Evolutionary conservation across 2,329 filamentous ascomycete species (phyloP), one percentile per base, ranked within the genome.

Genomic region (Epichloe gansuensis): DNA sequence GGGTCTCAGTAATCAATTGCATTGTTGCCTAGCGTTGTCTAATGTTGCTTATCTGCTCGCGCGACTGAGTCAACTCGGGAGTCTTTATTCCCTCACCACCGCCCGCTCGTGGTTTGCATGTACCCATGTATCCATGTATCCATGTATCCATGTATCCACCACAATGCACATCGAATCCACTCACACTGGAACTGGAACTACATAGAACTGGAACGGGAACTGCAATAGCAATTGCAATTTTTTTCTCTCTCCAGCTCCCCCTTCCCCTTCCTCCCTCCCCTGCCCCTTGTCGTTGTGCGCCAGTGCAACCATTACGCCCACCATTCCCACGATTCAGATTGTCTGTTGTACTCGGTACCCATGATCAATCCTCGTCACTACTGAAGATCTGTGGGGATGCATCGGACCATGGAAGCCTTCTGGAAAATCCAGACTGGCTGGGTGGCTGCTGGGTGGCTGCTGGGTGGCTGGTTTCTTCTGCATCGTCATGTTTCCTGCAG

Each of bases 371-470:
- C 2, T 28, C 2, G 25, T 28, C 25, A 7, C 25, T 3, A 28
- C 25, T 43, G 7, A 1, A 44, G 21, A 28, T 23, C 28, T 23
- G 9, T 8, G 13, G 17, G 17, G 17, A 45, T 31, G 11, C 23
- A 38, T 47, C 45, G 45, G 25, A n/a, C 28, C 48, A 28, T 44
- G 25, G 48, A 50, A 45, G 28, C 15, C 48, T 50, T 50, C 48
- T 50, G 31, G 48, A 50, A 50, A 50, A 45, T 13, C 12, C 9
- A 25, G 21, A 23, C 17, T 21, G 17, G 17, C 17, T 2, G 17
- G 17, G 17, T 21, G 17, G 17, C 17, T 21, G 17, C 17, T 21
- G 17, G 17, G 17, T 21, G 17, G 17, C 17, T 21, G 17, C 17
- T 21, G 17, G 17, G 17, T 21, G 17, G 17, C 17, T 21, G 17